A percentile compares a stretch with the other conserved stretches of the same genome.
phyloP scores from a whole-genome alignment of 306 rosid genomes.

The Ormosia emarginata region DNA sequence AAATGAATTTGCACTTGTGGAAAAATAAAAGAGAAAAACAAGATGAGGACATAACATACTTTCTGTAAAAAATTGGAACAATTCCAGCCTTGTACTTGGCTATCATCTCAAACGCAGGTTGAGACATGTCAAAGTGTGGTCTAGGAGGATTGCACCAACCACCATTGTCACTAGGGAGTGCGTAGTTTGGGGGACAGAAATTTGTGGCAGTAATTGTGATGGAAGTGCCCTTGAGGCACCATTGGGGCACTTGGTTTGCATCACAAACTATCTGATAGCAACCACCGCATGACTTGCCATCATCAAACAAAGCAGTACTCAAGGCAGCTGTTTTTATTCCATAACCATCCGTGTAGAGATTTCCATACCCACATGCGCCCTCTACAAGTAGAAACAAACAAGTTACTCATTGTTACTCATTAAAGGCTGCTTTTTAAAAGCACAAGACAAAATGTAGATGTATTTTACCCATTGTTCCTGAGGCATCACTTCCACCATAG shows the following conservation, averaged over 20 bases:
- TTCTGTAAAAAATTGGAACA: slow-evolving; percentile 41
- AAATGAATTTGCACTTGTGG: neutral
- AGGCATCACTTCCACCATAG: slow-evolving; percentile 72
- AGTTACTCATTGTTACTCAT: neutral
- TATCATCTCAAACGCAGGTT: slow-evolving; percentile 46
- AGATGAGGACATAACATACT: slow-evolving; percentile 28
- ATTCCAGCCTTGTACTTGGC: slow-evolving; percentile 63
- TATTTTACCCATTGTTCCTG: slow-evolving; percentile 58
- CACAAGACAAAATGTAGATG: neutral
- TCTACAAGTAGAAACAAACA: slow-evolving; percentile 31
- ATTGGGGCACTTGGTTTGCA: slow-evolving; percentile 38
- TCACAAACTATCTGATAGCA: slow-evolving; percentile 64
- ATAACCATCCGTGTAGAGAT: slow-evolving; percentile 47
- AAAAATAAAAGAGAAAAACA: neutral
- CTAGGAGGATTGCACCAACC: slow-evolving; percentile 74
- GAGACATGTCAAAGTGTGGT: slow-evolving; percentile 67
- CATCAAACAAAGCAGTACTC: slow-evolving; percentile 55
- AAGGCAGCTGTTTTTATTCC: slow-evolving; percentile 65
- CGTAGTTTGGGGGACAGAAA: slow-evolving; percentile 64
- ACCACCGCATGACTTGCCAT: slow-evolving; percentile 66
- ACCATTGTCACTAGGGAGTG: slow-evolving; percentile 48
- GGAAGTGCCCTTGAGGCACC: slow-evolving; percentile 54
- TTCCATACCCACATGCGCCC: slow-evolving; percentile 80
- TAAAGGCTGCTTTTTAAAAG: neutral
- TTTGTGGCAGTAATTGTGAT: slow-evolving; percentile 70